Percentiles rank a stretch among this genome's conserved stretches.
Evolutionary conservation across 495 filamentous ascomycete species (phyloP).

Genomic region (Neurospora sp.): DNA sequence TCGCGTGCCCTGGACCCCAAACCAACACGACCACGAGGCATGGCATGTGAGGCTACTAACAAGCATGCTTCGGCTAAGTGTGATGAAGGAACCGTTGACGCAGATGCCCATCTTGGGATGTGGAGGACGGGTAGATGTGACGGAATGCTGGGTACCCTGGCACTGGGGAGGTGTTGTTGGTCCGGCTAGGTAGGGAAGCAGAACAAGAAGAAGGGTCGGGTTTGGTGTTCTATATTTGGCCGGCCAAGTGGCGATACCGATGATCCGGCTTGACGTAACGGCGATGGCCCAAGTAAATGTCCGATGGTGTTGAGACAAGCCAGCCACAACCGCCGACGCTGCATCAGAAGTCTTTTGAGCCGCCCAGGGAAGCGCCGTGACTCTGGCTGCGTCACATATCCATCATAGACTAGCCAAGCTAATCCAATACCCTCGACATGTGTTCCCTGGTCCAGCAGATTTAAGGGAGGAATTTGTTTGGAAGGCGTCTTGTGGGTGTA

Average conservation of each 20-base stretch:
- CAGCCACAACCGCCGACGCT: conserved; percentile 9
- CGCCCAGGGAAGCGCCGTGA: neutral
- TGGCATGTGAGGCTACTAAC: conserved; percentile 3
- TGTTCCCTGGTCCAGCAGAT: neutral
- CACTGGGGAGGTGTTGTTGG: neutral
- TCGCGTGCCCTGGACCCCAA: conserved; percentile 2
- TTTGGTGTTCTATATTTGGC: neutral
- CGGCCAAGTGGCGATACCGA: conserved; percentile 1
- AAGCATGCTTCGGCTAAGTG: conserved; percentile 7
- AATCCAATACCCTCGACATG: neutral
- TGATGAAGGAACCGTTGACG: conserved; percentile 10
- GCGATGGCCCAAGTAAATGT: conserved; percentile 13
- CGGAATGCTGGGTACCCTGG: conserved; percentile 1
- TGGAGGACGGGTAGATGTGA: conserved; percentile 8
- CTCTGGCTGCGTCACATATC: conserved; percentile 3
- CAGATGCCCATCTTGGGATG: conserved; percentile 11
- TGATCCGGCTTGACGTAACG: conserved; percentile 10
- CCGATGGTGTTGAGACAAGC: conserved; percentile 3
- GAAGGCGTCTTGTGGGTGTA: neutral
- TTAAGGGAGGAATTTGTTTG: neutral
- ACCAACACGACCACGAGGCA: neutral
- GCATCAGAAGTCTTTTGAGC: neutral
- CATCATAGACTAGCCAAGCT: neutral
- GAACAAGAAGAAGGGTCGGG: conserved; percentile 6
- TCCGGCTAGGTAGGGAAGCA: conserved; percentile 3